Conservation (phyloP, 176 grass and related monocot species). For the Triticum urartu region DNA sequence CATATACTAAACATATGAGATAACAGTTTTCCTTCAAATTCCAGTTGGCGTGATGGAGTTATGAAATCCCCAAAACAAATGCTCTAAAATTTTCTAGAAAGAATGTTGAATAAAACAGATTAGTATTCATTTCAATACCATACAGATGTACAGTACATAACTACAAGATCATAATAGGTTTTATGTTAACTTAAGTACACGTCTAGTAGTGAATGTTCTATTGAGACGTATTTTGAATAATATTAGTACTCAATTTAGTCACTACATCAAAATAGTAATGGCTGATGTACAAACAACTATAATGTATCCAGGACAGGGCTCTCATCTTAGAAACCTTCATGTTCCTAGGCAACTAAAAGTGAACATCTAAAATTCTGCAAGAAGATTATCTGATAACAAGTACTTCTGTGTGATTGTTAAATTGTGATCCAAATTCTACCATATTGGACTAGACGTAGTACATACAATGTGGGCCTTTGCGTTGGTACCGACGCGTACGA, state of each 20-base stretch:
- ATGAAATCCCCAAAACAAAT: not conserved
- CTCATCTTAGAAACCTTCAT: not conserved
- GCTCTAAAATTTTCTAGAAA: not conserved
- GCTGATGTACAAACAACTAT: not conserved
- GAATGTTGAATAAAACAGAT: not conserved
- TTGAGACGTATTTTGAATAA: not conserved
- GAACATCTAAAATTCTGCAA: not conserved
- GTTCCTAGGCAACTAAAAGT: not conserved
- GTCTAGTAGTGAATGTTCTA: not conserved
- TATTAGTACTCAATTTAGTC: conserved; percentile 1
- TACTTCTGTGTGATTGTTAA: not conserved
- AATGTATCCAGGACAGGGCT: not conserved
- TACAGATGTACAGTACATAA: not conserved
- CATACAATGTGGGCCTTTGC: no score
- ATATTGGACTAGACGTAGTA: no score
- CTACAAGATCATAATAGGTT: not conserved
- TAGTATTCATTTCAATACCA: not conserved
- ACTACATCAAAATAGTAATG: not conserved
- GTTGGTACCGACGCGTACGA: no score
- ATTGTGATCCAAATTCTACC: no score
- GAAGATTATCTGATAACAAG: not conserved
- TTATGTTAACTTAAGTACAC: not conserved
- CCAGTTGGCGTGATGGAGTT: not conserved
- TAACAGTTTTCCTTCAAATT: not conserved
- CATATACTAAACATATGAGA: not conserved